Base-by-base conservation (phyloP, 1,284 basidiomycete species). In the Moesziomyces sp. region DNA sequence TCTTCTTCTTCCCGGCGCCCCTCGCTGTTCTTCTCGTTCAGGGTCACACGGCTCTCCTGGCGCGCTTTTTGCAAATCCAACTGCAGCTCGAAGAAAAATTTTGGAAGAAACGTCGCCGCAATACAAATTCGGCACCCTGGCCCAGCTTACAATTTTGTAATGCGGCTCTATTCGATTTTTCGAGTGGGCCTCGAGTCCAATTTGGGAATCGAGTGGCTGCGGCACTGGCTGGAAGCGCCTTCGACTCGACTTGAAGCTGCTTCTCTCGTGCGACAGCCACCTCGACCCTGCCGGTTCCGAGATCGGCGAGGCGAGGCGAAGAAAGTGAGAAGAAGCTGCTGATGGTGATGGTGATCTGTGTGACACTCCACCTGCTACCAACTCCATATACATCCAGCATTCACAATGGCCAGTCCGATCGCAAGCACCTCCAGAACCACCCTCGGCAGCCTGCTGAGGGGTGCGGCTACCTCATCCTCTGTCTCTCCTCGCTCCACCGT, bases 401-500 rank as follows among this genome's bases (percentile, higher is more conserved):
- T 34, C 13, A 54, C 11, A 35, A 76, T 76, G 74, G 74, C 74
- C 11, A 76, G 74, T 38, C 69, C 74, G 4, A 60, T 76, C 23
- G 74, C 74, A 10, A 76, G 58, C 52, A 67, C 65, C 7, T 76
- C 74, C 30, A 68, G 74, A 46, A 59, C 63, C 16, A 70, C 65
- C 35, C 66, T 76, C 30, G 65, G 55, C 57, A 67, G 58, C 50
- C 44, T 64, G 8, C 26, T 60, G 54, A 69, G 62, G 52, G 59
- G 52, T 42, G 53, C 57, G 24, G n/a, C 34, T n/a, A 6, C 42
- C 19, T 55, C 66, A 21, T 21, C 21, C 38, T 34, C 46, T 28
- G 14, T 53, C n/a, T 55, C 45, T 5, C 19, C 58, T 9, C 54
- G 54, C 34, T 46, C 52, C 11, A 13, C 52, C 24, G 13, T 42